These are phyloP conservation scores for Scenedesmus sp. DNA, from an alignment of 163 green algal species.

Conservation along the genomic window DNA sequence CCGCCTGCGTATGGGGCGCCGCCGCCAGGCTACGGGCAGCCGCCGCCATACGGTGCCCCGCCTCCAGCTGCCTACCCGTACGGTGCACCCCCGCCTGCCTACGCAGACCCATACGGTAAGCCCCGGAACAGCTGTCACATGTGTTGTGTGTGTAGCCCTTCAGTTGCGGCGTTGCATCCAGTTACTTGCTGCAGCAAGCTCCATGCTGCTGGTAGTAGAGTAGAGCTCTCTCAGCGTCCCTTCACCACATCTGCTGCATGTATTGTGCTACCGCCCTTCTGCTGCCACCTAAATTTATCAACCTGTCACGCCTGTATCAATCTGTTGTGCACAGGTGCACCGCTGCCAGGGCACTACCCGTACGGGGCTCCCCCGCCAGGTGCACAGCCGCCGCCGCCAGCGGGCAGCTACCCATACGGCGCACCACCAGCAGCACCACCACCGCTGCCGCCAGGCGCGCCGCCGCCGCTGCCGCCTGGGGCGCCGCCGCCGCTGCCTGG, in stretches of 20 bases:
- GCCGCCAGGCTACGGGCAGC: constrained; percentile 12
- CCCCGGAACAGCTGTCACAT: background rate
- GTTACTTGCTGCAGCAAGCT: too few species aligned
- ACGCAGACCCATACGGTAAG: constrained; percentile 3
- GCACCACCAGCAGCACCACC: background rate
- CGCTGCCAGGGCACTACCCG: background rate
- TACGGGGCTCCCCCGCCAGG: background rate
- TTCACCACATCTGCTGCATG: too few species aligned
- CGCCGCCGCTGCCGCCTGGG: constrained; percentile 3
- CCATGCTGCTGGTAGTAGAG: too few species aligned
- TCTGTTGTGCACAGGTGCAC: background rate
- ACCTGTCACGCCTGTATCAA: background rate
- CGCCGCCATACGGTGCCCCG: background rate
- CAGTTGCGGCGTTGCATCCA: too few species aligned
- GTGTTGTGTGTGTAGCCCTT: too few species aligned
- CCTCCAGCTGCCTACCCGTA: background rate
- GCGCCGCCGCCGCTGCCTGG: background rate
- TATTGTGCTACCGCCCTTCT: too few species aligned
- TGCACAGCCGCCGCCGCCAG: background rate
- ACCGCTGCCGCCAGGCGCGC: constrained; percentile 11
- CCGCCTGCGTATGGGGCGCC: constrained; percentile 12
- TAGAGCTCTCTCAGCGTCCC: too few species aligned
- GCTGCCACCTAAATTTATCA: background rate
- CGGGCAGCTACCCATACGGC: constrained; percentile 5
- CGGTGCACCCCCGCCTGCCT: background rate